Evolutionary conservation across 306 rosid genomes (phyloP).

Genomic region (Casuarina equisetifolia): DNA sequence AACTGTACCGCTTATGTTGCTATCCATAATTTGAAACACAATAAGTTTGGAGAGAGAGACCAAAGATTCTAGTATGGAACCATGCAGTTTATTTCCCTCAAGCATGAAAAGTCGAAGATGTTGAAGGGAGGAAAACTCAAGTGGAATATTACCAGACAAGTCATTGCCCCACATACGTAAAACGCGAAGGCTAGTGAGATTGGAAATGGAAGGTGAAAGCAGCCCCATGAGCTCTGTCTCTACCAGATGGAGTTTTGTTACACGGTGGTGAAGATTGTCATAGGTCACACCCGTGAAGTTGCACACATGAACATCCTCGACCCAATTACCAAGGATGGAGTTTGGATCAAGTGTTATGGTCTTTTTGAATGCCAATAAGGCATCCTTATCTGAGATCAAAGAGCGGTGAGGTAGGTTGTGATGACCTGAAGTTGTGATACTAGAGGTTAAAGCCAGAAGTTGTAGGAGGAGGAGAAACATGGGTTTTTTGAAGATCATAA

Average conservation of each 20-base stretch:
- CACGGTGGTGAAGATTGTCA: conserved; percentile 43
- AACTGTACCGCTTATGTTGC: conserved; percentile 42
- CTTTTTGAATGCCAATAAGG: conserved; percentile 53
- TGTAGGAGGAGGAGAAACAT: conserved; percentile 43
- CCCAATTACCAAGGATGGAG: conserved; percentile 57
- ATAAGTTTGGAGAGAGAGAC: conserved; percentile 45
- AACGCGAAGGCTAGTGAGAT: conserved; percentile 59
- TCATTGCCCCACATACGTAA: conserved; percentile 35
- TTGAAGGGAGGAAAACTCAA: conserved; percentile 44
- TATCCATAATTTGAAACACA: conserved; percentile 23
- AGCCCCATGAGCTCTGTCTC: conserved; percentile 44
- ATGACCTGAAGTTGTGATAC: conserved; percentile 25
- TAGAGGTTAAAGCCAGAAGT: conserved; percentile 28
- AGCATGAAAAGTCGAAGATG: conserved; percentile 42
- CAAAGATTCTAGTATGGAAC: conserved; percentile 53
- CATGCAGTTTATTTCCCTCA: conserved; percentile 44
- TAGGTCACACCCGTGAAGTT: conserved; percentile 55
- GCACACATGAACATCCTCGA: conserved; percentile 48
- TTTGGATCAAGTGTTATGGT: conserved; percentile 46
- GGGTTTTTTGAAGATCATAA: background rate
- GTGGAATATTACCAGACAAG: conserved; percentile 49
- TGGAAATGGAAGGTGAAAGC: conserved; percentile 57
- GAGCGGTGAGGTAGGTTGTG: conserved; percentile 40
- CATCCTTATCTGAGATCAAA: conserved; percentile 45
- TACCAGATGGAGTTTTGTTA: conserved; percentile 30